phyloP scores from a whole-genome alignment of 306 rosid species.

The Malus domestica region DNA sequence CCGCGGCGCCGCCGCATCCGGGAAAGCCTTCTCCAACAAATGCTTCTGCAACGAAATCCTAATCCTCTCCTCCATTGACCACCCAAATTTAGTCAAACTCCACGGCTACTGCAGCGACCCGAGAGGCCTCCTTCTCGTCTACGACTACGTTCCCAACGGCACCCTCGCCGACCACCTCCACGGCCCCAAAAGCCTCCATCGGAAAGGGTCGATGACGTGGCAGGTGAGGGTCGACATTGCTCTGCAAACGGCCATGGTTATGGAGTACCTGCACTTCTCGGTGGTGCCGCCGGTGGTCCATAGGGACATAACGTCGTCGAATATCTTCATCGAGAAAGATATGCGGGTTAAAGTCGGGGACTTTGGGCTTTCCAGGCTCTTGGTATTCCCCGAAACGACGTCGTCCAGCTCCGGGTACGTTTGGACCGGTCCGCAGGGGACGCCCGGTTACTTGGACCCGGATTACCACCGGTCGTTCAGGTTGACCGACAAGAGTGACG shows the following conservation, averaged over 20 bases:
- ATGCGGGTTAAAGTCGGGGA: slow-evolving; percentile 92
- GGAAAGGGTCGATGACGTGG: slow-evolving; percentile 57
- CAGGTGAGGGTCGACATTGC: slow-evolving; percentile 66
- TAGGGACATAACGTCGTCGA: slow-evolving; percentile 80
- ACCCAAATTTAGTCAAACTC: slow-evolving; percentile 82
- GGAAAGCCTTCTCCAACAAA: slow-evolving; percentile 53
- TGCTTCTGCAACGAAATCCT: slow-evolving; percentile 91
- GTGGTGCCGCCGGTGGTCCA: slow-evolving; percentile 80
- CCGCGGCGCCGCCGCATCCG: slow-evolving; percentile 22
- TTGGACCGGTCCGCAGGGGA: slow-evolving; percentile 96
- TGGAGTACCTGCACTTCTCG: slow-evolving; percentile 86
- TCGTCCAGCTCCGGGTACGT: slow-evolving; percentile 51
- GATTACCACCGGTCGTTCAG: slow-evolving; percentile 87
- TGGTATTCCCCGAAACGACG: slow-evolving; percentile 49
- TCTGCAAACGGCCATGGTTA: slow-evolving; percentile 71
- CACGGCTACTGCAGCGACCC: slow-evolving; percentile 95
- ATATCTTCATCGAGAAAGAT: slow-evolving; percentile 73
- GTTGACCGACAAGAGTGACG: slow-evolving; percentile 91
- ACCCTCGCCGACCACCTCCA: slow-evolving; percentile 87
- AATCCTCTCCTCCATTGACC: slow-evolving; percentile 74
- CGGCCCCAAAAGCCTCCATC: slow-evolving; percentile 31
- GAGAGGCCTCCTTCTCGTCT: slow-evolving; percentile 66
- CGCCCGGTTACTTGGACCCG: slow-evolving; percentile 94
- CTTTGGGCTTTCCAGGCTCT: slow-evolving; percentile 79
- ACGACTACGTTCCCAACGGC: slow-evolving; percentile 85